A percentile compares a stretch with the other conserved stretches of the same genome.
Evolutionary conservation across 331 rosid genomes (phyloP).

Genomic region (Arachis monticola): DNA sequence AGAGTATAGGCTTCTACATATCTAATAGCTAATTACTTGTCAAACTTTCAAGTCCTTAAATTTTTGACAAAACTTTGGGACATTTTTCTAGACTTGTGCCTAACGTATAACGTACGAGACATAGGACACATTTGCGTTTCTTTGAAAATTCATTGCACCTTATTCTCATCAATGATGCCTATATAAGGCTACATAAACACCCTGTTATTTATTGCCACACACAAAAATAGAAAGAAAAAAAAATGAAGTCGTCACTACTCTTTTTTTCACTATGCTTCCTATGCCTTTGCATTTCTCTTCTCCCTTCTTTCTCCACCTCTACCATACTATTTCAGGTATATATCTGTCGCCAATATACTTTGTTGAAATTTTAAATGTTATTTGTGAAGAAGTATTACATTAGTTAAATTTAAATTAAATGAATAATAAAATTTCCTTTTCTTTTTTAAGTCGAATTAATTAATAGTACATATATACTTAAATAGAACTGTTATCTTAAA

Average conservation of each 20-base stretch:
- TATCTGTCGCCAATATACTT: background rate
- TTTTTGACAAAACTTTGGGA: background rate
- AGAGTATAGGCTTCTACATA: background rate
- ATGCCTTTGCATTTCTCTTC: conserved; percentile 51
- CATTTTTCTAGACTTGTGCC: background rate
- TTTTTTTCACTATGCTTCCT: conserved; percentile 38
- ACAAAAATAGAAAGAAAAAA: background rate
- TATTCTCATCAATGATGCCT: background rate
- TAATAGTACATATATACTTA: no score
- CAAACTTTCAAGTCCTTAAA: background rate
- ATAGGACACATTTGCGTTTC: background rate
- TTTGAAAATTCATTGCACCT: conserved; percentile 1
- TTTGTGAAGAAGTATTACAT: no score
- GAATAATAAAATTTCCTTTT: no score
- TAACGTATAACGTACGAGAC: background rate
- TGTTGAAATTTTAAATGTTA: no score
- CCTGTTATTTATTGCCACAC: background rate
- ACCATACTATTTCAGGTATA: conserved; percentile 66
- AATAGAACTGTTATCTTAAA: no score
- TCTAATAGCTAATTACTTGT: background rate
- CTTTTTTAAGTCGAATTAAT: no score
- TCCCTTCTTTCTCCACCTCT: conserved; percentile 53
- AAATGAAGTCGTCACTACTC: conserved; percentile 43
- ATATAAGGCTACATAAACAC: conserved; percentile 16
- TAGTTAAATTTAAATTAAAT: no score